These are phyloP conservation scores for Microthlaspi erraticum DNA, from an alignment of 345 rosid genomes.

Conservation along the genomic window DNA sequence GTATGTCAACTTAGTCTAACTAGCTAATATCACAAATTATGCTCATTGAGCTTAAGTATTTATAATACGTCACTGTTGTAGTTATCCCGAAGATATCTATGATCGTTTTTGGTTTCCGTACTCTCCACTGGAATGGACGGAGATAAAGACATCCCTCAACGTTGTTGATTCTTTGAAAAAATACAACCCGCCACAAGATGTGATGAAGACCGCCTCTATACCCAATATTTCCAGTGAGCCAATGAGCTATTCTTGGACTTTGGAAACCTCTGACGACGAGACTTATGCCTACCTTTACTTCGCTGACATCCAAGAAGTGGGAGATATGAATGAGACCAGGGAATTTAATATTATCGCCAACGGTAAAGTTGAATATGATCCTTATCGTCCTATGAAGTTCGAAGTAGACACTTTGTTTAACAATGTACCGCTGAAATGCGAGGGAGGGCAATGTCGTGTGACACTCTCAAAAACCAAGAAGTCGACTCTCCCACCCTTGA, in stretches of 20 bases:
- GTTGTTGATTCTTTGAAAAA: accelerated
- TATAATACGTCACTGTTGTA: too few relatives aligned
- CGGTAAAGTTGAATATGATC: conserved; percentile 7
- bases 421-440: background rate
- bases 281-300: conserved; percentile 46
- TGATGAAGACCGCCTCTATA: conserved; percentile 34
- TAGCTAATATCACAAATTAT: too few relatives aligned
- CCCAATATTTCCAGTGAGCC: conserved; percentile 36
- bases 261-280: background rate
- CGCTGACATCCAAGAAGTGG: conserved; percentile 39
- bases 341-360: conserved; percentile 30
- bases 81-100: background rate
- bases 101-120: conserved; percentile 48
- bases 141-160: conserved; percentile 14
- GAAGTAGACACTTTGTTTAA: conserved; percentile 7
- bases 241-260: background rate
- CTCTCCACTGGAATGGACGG: background rate
- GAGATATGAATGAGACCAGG: conserved; percentile 43
- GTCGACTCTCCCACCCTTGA: conserved; percentile 39
- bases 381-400: conserved; percentile 26
- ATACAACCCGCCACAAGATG: conserved; percentile 33
- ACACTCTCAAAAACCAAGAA: conserved; percentile 11
- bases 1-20: conserved; percentile 9
- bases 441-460: conserved; percentile 9
- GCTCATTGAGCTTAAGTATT: too few relatives aligned